Evolutionary conservation across 345 rosid species (phyloP).

Genomic region (Camelina hispida): DNA sequence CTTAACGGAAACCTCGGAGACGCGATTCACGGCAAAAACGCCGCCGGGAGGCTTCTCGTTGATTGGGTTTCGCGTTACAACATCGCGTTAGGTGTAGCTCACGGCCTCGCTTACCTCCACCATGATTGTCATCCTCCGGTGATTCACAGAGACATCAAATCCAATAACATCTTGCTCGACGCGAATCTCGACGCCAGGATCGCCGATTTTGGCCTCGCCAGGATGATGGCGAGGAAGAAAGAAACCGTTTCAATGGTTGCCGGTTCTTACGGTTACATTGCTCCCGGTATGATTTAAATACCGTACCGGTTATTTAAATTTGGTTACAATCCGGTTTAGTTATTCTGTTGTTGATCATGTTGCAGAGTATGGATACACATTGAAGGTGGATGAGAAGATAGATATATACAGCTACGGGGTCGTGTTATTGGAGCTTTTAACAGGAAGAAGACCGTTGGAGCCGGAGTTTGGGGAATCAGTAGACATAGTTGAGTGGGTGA

Average conservation of each 20-base stretch:
- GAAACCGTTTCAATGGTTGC: conserved; percentile 96
- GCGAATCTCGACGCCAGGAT: conserved; percentile 85
- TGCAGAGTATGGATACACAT: conserved; percentile 89
- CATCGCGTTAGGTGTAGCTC: conserved; percentile 86
- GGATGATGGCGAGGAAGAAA: conserved; percentile 81
- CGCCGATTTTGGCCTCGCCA: conserved; percentile 94
- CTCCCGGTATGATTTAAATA: conserved; percentile 63
- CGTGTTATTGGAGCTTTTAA: conserved; percentile 80
- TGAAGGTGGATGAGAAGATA: conserved; percentile 93
- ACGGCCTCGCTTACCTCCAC: conserved; percentile 92
- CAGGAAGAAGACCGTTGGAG: conserved; percentile 71
- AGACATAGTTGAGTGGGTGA: conserved; percentile 77
- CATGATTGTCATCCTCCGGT: conserved; percentile 90
- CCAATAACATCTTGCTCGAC: conserved; percentile 84
- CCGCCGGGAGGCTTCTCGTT: conserved; percentile 64
- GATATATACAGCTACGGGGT: conserved; percentile 93
- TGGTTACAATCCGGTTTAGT: conserved; percentile 5
- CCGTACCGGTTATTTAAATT: conserved; percentile 13
- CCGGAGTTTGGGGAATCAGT: conserved; percentile 71
- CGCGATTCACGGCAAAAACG: conserved; percentile 77
- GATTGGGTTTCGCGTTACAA: conserved; percentile 94
- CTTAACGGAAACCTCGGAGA: conserved; percentile 83
- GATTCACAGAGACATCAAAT: conserved; percentile 90
- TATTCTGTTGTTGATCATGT: background rate
- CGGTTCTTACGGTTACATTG: conserved; percentile 96